phyloP scores from a whole-genome alignment of 2,329 filamentous ascomycete genomes.

The Colletotrichum echinochloae region DNA sequence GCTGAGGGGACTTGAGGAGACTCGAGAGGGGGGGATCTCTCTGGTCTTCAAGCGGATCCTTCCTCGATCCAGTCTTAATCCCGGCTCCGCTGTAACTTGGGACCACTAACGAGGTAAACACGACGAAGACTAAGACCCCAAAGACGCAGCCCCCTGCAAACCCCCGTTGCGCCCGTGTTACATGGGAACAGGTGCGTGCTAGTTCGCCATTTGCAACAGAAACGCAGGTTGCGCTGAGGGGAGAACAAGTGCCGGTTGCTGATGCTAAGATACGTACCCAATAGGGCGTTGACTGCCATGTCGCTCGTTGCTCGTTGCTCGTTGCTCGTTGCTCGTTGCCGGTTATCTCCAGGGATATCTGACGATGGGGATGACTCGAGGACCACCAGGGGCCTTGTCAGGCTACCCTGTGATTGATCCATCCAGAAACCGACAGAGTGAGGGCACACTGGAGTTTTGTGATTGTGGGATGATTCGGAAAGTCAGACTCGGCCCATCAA shows the following conservation, averaged over 20 bases:
- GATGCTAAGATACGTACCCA: neutral
- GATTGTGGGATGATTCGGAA: neutral
- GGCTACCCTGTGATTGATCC: neutral
- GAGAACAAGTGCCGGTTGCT: neutral
- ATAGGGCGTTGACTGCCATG: neutral
- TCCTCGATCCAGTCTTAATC: conserved; percentile 39
- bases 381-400: neutral
- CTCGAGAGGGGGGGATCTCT: conserved; percentile 5
- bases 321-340: neutral
- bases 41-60: conserved; percentile 27
- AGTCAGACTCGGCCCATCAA: neutral
- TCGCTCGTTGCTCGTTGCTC: neutral
- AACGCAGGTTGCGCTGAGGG: neutral
- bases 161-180: conserved; percentile 16
- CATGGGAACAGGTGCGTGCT: conserved; percentile 7
- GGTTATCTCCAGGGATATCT: neutral
- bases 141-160: conserved; percentile 7
- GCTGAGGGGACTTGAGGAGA: neutral
- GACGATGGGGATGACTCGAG: conserved; percentile 1
- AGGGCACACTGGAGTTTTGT: too few species aligned
- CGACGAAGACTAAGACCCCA: neutral
- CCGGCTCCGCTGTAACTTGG: conserved; percentile 25
- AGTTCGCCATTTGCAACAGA: neutral
- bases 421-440: neutral
- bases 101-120: conserved; percentile 19